A percentile compares a stretch with the other conserved stretches of the same genome.
These are phyloP conservation scores for Helminthosporium solani DNA, from an alignment of 2,329 filamentous ascomycete species.

Conservation along the genomic window DNA sequence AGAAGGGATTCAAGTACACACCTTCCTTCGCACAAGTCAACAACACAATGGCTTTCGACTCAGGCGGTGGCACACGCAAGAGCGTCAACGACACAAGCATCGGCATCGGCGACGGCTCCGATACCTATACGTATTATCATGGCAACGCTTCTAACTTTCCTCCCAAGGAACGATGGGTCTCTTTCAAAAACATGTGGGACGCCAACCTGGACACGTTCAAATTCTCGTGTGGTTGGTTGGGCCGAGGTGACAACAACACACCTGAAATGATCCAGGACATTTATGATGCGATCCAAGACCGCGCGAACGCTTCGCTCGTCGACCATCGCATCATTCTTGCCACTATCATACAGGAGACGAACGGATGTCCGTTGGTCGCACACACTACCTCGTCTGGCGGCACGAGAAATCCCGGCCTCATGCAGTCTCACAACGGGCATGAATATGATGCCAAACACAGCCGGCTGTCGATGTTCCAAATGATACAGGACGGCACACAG, in stretches of 20 bases:
- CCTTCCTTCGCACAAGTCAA: slow-evolving; percentile 31
- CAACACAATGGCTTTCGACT: slow-evolving; percentile 25
- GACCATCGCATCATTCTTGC: slow-evolving; percentile 17
- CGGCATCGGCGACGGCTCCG: slow-evolving; percentile 16
- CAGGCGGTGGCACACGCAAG: slow-evolving; percentile 28
- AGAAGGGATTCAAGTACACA: slow-evolving; percentile 23
- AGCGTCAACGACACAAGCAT: slow-evolving; percentile 22
- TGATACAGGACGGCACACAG: slow-evolving; percentile 18
- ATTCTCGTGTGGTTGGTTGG: slow-evolving; percentile 17
- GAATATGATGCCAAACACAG: slow-evolving; percentile 19
- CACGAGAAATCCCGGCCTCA: slow-evolving; percentile 22
- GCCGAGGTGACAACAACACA: slow-evolving; percentile 12
- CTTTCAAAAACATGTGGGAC: slow-evolving; percentile 28
- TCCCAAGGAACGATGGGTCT: slow-evolving; percentile 20
- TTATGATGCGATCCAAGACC: slow-evolving; percentile 16
- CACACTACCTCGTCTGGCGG: slow-evolving; percentile 13
- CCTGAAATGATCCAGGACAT: slow-evolving; percentile 16
- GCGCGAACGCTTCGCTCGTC: slow-evolving; percentile 14
- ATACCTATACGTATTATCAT: slow-evolving; percentile 34
- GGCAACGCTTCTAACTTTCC: slow-evolving; percentile 26
- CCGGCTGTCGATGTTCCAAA: slow-evolving; percentile 15
- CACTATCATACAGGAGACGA: slow-evolving; percentile 16
- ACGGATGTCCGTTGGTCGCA: slow-evolving; percentile 12
- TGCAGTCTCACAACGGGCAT: slow-evolving; percentile 25
- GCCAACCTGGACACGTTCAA: slow-evolving; percentile 22